Evolutionary conservation across 208 protist species (phyloP), one percentile per base, ranked within the genome.

Genomic region (Leishmania major): DNA sequence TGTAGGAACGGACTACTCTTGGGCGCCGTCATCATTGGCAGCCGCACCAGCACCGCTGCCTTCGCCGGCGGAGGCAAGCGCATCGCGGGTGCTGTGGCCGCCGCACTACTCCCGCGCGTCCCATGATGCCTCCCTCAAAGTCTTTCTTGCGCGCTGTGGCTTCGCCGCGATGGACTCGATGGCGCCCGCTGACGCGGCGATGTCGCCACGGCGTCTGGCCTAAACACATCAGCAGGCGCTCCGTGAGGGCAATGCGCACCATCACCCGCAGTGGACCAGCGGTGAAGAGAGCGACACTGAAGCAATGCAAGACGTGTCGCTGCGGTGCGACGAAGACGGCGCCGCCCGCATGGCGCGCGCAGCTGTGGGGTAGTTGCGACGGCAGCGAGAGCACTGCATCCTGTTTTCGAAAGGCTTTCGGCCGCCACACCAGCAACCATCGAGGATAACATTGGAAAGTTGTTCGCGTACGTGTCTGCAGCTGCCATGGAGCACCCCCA

Each of bases 101-200:
- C 78, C 78, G 40, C 77, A 82, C 78, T 79, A 79, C 83, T 77
- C 31, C 51, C 78, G 43, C 6, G 53, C 25, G 13, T 59, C 78
- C 1, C 19, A 31, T 6, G 66, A 82, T 37, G 72, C 66, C 35
- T 78, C 78, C 8, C 55, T 82, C 15, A 62, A 79, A 43, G 49
- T 76, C 10, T 86, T 86, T 40, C 73, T 86, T 59, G 83, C 83
- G 2, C 83, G 83, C 53, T 82, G 60, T 51, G 83, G 83, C 28
- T 86, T 86, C 55, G 72, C 75, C 57, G 60, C 69, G 8, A n/a
- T 86, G 43, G 47, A 77, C 62, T 22, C 37, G 45, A 66, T 62
- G 40, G 45, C 5, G 25, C 3, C 51, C 1, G 22, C 43, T 17
- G 10, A 22, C 37, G 78, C 60, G 37, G 17, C 10, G 55, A 25